Base-by-base conservation (phyloP, 805 yeast species). In the Metschnikowia lunata region DNA sequence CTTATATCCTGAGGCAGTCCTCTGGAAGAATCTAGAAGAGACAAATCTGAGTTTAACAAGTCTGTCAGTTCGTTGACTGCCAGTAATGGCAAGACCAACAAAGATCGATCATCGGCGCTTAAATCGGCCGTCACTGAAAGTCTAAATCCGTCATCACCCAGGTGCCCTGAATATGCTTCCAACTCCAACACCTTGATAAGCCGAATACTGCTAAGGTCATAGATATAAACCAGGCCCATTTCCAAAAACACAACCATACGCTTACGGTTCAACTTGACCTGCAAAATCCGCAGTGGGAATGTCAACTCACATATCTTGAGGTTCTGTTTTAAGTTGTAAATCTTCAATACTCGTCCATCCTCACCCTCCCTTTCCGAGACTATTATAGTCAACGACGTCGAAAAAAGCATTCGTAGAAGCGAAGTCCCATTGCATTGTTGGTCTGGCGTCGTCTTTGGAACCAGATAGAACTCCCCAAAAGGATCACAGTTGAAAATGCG, bases 161-260 rank as follows among this genome's bases (percentile, higher is more conserved):
- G 37, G 7, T 3, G 9, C 23, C 15, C 23, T 31, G 30, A 8
- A 29, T 38, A 48, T 4, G 40, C 29, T 28, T 61, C 57, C 8
- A 64, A 50, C 33, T 69, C 70, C 39, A 71, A 54, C 10, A 69
- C 63, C 47, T 69, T 69, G 34, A 91, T 61, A 26, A 90, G 75
- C 57, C 86, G 82, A 83, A 91, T 89, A 61, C 95, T 87, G 45
- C 93, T 80, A 49, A 91, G 83, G 62, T 91, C 97, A 67, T 91
- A 93, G 37, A 91, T 79, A 60, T 82, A 86, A 8, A 93, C 79
- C 63, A 90, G 95, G 48, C 88, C 91, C 39, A 79, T 72, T 46
- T 69, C 67, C 42, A 91, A 69, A 6, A 86, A 79, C 13, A 90
- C 93, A 29, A 88, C 75, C 51, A 91, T 72, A 36, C 97, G 69